phyloP scores from a whole-genome alignment of 2,329 filamentous ascomycete species.

The Fusarium compactum region DNA sequence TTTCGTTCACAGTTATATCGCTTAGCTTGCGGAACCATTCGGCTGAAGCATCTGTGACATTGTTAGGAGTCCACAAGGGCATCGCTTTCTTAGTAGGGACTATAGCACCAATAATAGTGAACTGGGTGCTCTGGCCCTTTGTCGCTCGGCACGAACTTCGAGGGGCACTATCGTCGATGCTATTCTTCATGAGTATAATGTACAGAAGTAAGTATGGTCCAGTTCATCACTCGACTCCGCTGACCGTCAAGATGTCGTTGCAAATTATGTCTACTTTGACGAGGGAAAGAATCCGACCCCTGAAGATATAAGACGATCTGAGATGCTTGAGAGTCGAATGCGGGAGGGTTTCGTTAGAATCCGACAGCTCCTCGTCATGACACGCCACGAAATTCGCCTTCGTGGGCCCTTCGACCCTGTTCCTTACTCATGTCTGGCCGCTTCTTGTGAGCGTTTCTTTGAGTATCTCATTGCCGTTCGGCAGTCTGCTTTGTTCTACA shows the following conservation, averaged over 20 bases:
- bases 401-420: slow-evolving; percentile 68
- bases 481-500: slow-evolving; percentile 69
- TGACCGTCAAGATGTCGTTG: slow-evolving; percentile 58
- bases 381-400: slow-evolving; percentile 69
- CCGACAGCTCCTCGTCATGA: slow-evolving; percentile 66
- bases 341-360: slow-evolving; percentile 70
- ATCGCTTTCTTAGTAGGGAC: slow-evolving; percentile 66
- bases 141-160: slow-evolving; percentile 69
- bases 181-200: slow-evolving; percentile 68
- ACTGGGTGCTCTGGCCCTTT: slow-evolving; percentile 72
- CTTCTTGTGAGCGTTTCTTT: slow-evolving; percentile 68
- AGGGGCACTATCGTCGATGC: slow-evolving; percentile 66
- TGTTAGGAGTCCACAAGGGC: slow-evolving; percentile 61
- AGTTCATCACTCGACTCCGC: not conserved
- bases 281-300: slow-evolving; percentile 63
- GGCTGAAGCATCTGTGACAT: slow-evolving; percentile 51
- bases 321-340: slow-evolving; percentile 69
- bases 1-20: slow-evolving; percentile 68
- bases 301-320: slow-evolving; percentile 64
- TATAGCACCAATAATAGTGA: slow-evolving; percentile 65
- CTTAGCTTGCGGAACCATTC: slow-evolving; percentile 54
- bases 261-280: slow-evolving; percentile 70
- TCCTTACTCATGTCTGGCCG: slow-evolving; percentile 67
- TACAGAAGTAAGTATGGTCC: slow-evolving; percentile 60
- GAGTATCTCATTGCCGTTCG: slow-evolving; percentile 69